phyloP scores from a whole-genome alignment of 2,329 filamentous ascomycete genomes.

The Fulvia fulva region DNA sequence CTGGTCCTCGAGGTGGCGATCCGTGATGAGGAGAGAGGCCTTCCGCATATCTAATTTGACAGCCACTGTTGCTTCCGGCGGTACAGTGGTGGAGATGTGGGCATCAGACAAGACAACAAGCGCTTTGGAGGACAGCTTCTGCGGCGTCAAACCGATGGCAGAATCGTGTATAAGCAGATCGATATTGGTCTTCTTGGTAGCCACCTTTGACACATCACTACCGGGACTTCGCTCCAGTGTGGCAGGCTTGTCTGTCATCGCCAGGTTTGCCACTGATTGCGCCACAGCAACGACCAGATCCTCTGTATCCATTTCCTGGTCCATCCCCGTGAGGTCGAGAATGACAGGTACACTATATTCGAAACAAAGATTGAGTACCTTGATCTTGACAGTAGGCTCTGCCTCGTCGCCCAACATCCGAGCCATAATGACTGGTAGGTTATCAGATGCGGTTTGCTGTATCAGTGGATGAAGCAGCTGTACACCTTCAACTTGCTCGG shows the following conservation, averaged over 20 bases:
- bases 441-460: conserved; percentile 36
- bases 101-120: conserved; percentile 76
- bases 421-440: conserved; percentile 71
- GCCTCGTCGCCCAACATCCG: conserved; percentile 91
- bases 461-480: conserved; percentile 66
- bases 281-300: conserved; percentile 73
- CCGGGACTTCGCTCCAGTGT: not conserved
- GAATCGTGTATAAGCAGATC: conserved; percentile 78
- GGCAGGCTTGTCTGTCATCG: conserved; percentile 57
- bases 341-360: conserved; percentile 86
- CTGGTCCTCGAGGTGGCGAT: conserved; percentile 58
- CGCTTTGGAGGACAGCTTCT: conserved; percentile 69
- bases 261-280: conserved; percentile 60
- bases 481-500: conserved; percentile 52
- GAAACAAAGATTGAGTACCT: conserved; percentile 75
- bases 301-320: conserved; percentile 28
- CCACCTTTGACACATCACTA: not conserved
- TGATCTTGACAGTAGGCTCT: conserved; percentile 84
- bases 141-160: conserved; percentile 77
- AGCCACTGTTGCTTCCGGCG: conserved; percentile 61
- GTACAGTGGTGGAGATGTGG: conserved; percentile 63
- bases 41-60: conserved; percentile 69
- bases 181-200: conserved; percentile 52
- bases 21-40: conserved; percentile 76
- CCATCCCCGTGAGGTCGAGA: conserved; percentile 71